These are phyloP conservation scores for Protomyces macrosporus DNA, from an alignment of 1,139 yeast genomes.

Conservation along the genomic window DNA sequence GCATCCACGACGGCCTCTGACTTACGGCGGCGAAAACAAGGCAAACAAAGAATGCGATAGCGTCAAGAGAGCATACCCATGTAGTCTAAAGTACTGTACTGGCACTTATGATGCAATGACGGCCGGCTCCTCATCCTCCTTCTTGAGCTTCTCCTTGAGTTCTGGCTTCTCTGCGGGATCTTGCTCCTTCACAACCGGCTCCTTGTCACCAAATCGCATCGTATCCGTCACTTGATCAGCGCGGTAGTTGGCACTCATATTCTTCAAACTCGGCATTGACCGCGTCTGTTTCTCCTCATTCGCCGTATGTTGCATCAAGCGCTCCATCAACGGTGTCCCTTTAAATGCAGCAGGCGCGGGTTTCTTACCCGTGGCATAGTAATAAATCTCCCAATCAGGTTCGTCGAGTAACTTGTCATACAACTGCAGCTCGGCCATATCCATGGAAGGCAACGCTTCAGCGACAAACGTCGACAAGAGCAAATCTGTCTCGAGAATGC, in stretches of 20 bases:
- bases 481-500: slow-evolving; percentile 88
- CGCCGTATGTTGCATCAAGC: slow-evolving; percentile 67
- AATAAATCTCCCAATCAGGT: slow-evolving; percentile 96
- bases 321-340: slow-evolving; percentile 55
- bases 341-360: slow-evolving; percentile 76
- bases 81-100: too few species aligned
- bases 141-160: slow-evolving; percentile 23
- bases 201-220: slow-evolving; percentile 7
- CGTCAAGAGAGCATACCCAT: neutral
- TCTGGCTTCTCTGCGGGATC: slow-evolving; percentile 8
- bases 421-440: slow-evolving; percentile 68
- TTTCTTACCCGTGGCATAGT: slow-evolving; percentile 84
- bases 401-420: slow-evolving; percentile 76
- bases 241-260: slow-evolving; percentile 16
- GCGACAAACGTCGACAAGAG: slow-evolving; percentile 81
- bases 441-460: slow-evolving; percentile 56
- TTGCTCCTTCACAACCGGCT: slow-evolving; percentile 2
- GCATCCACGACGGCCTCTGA: neutral
- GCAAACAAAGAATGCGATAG: neutral
- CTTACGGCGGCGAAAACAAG: neutral
- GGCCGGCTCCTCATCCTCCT: slow-evolving; percentile 13
- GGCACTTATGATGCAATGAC: slow-evolving; percentile 13
- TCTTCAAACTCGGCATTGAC: slow-evolving; percentile 71
- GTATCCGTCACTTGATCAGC: slow-evolving; percentile 19
- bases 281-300: slow-evolving; percentile 67